Percentiles rank a stretch among this genome's conserved stretches.
These are phyloP conservation scores for Catunica adiposa DNA, from an alignment of 2,329 filamentous ascomycete species.

Conservation along the genomic window DNA sequence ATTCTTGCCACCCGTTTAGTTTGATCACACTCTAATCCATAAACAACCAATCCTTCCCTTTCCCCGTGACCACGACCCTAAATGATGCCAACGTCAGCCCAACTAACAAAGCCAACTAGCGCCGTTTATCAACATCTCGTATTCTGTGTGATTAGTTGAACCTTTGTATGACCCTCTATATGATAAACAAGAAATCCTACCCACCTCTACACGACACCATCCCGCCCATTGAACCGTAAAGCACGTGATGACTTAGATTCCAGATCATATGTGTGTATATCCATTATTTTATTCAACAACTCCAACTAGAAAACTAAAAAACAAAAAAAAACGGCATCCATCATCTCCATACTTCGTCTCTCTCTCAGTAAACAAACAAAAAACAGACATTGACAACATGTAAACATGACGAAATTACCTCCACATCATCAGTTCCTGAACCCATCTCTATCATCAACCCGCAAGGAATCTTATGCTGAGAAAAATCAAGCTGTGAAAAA, in stretches of 20 bases:
- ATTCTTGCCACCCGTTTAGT: too few species aligned
- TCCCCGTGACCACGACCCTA: too few species aligned
- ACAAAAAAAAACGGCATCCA: background rate
- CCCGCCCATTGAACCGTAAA: background rate
- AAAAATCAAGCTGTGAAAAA: background rate
- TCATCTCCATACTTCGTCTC: too few species aligned
- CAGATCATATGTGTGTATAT: constrained; percentile 3
- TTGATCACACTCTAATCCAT: too few species aligned
- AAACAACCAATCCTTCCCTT: too few species aligned
- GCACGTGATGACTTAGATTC: background rate
- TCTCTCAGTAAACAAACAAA: background rate
- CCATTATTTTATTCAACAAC: constrained; percentile 7
- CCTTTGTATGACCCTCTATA: too few species aligned
- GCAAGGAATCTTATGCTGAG: background rate
- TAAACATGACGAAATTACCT: constrained; percentile 6
- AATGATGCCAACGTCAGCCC: too few species aligned
- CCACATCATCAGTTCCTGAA: background rate
- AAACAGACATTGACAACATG: constrained; percentile 6
- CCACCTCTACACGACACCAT: background rate
- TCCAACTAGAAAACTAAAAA: background rate
- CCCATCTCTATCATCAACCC: background rate
- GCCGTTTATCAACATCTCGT: too few species aligned
- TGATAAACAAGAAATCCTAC: too few species aligned
- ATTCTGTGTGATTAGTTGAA: too few species aligned
- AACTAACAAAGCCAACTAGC: too few species aligned